Conservation (phyloP, 2,329 filamentous ascomycete genomes). For the Pleochaeta shiraiana region DNA sequence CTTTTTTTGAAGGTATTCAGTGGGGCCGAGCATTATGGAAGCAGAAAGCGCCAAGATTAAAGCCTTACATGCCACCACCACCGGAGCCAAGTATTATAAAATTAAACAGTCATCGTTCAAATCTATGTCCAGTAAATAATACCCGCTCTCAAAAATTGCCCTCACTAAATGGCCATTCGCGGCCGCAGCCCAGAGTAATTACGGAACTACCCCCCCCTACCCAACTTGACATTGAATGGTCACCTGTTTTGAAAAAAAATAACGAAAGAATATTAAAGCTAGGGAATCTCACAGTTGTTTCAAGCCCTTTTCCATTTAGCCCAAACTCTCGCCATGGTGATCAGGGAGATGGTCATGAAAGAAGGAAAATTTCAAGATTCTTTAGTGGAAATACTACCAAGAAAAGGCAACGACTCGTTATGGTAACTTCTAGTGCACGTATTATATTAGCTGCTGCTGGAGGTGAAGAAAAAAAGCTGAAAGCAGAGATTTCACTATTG, state of each 20-base stretch:
- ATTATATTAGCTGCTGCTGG: conserved; percentile 79
- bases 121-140: conserved; percentile 14
- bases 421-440: conserved; percentile 81
- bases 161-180: conserved; percentile 21
- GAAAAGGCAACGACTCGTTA: conserved; percentile 78
- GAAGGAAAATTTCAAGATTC: conserved; percentile 84
- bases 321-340: conserved; percentile 48
- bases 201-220: conserved; percentile 93
- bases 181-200: conserved; percentile 60
- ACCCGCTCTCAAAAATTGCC: conserved; percentile 18
- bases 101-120: conserved; percentile 30
- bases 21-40: conserved; percentile 82
- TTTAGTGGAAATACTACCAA: conserved; percentile 83
- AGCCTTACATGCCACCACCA: conserved; percentile 57
- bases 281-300: conserved; percentile 71
- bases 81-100: conserved; percentile 57
- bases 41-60: conserved; percentile 67
- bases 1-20: conserved; percentile 73
- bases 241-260: conserved; percentile 69
- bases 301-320: conserved; percentile 54
- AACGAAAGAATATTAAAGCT: conserved; percentile 92
- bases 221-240: conserved; percentile 97
- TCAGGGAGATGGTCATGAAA: conserved; percentile 50
- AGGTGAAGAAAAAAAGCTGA: conserved; percentile 88
- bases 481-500: conserved; percentile 74